A percentile compares a stretch with the other conserved stretches of the same genome.
These are phyloP conservation scores for Puccinia hordei DNA, from an alignment of 1,284 basidiomycete species.

Conservation along the genomic window DNA sequence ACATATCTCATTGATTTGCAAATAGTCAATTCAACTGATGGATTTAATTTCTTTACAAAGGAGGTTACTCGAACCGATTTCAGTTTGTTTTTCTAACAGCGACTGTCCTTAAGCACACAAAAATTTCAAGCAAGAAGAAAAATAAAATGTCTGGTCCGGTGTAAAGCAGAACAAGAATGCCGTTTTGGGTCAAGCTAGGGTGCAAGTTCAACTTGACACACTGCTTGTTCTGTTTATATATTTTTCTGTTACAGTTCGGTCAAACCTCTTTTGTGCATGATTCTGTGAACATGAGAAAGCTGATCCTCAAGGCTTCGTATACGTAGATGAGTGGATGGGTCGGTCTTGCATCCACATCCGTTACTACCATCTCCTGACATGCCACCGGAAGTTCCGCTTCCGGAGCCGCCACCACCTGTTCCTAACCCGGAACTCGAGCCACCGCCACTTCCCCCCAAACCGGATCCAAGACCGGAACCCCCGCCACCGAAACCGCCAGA, in stretches of 20 bases:
- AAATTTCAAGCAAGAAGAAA: neutral
- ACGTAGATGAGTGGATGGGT: conserved; percentile 32
- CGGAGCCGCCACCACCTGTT: neutral
- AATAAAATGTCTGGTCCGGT: neutral
- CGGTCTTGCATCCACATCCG: conserved; percentile 2
- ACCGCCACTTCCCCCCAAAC: neutral
- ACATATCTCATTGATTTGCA: too few species aligned
- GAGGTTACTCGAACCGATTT: neutral
- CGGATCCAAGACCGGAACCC: neutral
- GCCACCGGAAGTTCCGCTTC: neutral
- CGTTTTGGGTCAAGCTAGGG: neutral
- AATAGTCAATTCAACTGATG: neutral
- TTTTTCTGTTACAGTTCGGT: conserved; percentile 21
- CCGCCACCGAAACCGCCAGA: neutral
- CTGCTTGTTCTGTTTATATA: neutral
- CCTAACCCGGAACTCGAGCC: neutral
- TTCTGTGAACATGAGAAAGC: conserved; percentile 21
- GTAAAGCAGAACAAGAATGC: neutral
- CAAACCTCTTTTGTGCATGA: conserved; percentile 47
- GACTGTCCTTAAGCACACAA: neutral
- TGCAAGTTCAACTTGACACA: neutral
- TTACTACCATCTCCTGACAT: neutral
- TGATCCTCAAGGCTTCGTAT: conserved; percentile 38
- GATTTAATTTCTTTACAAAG: neutral
- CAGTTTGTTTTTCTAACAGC: neutral